Base-by-base conservation (phyloP, 2,329 filamentous ascomycete genomes). In the Sporothrix globosa region DNA sequence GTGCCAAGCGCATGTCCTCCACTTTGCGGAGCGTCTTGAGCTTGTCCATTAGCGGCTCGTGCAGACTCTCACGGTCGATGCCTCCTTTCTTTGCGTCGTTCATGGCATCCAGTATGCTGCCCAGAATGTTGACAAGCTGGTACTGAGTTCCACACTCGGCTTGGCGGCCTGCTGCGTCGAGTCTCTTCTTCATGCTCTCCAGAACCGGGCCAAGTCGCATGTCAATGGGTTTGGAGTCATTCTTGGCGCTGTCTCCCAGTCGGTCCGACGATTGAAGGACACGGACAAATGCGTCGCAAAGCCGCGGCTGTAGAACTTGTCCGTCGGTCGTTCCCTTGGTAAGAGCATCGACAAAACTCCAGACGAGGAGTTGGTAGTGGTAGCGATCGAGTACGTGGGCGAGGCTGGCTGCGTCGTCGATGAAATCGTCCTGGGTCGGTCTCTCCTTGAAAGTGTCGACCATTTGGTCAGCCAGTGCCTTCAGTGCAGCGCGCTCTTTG, bases 51-150 rank as follows among this genome's bases (percentile, higher is more conserved):
- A 67, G 65, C 9, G 65, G 65, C 11, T 54, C 48, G 30, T 54
- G 65, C 7, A 54, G n/a, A 0, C 9, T n/a, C n/a, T 67, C 48
- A 6, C 65, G 65, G 27, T 27, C 21, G 27, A 67, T 52, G 19
- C 65, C 65, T 1, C 14, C 4, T 3, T 27, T 53, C 34, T 67
- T 53, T 10, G 19, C 50, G 34, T 67, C 50, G 17, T 67, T 44
- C 65, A 67, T 67, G 34, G 65, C 65, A 41, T 67, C 48, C 30
- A 67, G 44, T 7, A 67, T 50, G 30, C 13, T 52, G n/a, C 17
- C 21, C 34, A 67, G 50, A 6, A 48, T 54, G 19, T 9, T 7
- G 19, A 54, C 27, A 27, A 67, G 19, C 30, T 54, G 65, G 30
- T 54, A 67, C 14, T 67, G 48, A 17, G 65, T 54, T n/a, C 41